phyloP scores from a whole-genome alignment of 345 rosid species.

The Gossypium sturtianum region DNA sequence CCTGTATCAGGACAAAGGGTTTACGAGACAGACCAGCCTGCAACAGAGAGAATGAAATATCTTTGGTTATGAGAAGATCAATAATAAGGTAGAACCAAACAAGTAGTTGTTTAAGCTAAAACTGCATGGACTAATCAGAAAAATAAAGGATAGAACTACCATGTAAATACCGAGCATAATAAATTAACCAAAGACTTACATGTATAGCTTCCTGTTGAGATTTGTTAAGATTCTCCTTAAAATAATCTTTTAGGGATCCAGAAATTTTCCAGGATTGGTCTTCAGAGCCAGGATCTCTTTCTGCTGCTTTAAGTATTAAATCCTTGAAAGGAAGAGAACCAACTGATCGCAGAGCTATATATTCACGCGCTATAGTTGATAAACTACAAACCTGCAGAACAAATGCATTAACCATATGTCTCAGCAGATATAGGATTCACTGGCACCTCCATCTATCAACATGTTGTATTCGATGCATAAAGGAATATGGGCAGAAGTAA shows the following conservation, averaged over 20 bases:
- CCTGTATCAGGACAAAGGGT: slow-evolving; percentile 89
- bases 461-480: neutral
- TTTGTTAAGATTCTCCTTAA: slow-evolving; percentile 57
- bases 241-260: slow-evolving; percentile 50
- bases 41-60: slow-evolving; percentile 17
- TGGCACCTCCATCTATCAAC: neutral
- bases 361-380: slow-evolving; percentile 90
- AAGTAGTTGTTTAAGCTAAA: slow-evolving; percentile 1
- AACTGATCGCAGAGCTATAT: slow-evolving; percentile 67
- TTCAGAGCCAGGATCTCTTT: slow-evolving; percentile 41
- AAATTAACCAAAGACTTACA: slow-evolving; percentile 40
- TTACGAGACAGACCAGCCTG: slow-evolving; percentile 88
- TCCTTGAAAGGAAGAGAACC: slow-evolving; percentile 88
- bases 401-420: slow-evolving; percentile 16
- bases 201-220: slow-evolving; percentile 85
- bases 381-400: slow-evolving; percentile 75
- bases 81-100: neutral
- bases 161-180: neutral
- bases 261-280: slow-evolving; percentile 83
- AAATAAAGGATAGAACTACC: slow-evolving; percentile 1
- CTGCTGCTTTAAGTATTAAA: slow-evolving; percentile 60
- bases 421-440: neutral
- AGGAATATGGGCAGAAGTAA: neutral
- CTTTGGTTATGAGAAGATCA: neutral
- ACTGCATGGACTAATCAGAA: slow-evolving; percentile 5